phyloP scores from a whole-genome alignment of 768 basidiomycete genomes.

The Phylloporus rhodoxanthus region DNA sequence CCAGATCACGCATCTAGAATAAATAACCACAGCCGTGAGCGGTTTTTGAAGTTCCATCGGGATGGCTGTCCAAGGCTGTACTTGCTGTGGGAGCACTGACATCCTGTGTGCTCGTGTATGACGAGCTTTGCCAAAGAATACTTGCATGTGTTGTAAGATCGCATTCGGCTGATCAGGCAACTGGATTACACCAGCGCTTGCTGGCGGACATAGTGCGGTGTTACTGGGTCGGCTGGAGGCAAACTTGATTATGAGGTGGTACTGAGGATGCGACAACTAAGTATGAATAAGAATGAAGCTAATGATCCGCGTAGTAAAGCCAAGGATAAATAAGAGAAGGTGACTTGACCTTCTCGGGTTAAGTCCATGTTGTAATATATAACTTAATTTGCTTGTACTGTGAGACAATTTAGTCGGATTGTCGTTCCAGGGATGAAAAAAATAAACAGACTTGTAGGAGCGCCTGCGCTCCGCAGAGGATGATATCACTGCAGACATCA shows the following conservation, averaged over 20 bases:
- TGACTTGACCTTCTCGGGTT: background rate
- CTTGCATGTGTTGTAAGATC: background rate
- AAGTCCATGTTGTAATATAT: background rate
- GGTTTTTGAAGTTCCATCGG: background rate
- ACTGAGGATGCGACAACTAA: background rate
- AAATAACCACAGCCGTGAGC: background rate
- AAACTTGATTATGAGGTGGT: background rate
- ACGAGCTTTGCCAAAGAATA: background rate
- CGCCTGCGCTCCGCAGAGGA: background rate
- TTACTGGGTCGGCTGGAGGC: background rate
- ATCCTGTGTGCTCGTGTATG: constrained; percentile 9
- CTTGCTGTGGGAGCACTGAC: constrained; percentile 6
- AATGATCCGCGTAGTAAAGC: background rate
- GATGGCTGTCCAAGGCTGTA: constrained; percentile 20
- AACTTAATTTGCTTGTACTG: constrained; percentile 7
- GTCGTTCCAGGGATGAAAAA: background rate
- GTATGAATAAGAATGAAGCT: background rate
- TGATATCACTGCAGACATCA: background rate
- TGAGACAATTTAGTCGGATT: background rate
- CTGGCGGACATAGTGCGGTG: background rate
- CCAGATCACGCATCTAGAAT: background rate
- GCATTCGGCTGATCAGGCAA: background rate
- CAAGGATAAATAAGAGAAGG: background rate
- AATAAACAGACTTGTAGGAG: background rate
- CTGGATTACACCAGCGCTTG: background rate